These are phyloP conservation scores for Raffaelea deltoideospora DNA, from an alignment of 2,329 filamentous ascomycete species.

Conservation along the genomic window DNA sequence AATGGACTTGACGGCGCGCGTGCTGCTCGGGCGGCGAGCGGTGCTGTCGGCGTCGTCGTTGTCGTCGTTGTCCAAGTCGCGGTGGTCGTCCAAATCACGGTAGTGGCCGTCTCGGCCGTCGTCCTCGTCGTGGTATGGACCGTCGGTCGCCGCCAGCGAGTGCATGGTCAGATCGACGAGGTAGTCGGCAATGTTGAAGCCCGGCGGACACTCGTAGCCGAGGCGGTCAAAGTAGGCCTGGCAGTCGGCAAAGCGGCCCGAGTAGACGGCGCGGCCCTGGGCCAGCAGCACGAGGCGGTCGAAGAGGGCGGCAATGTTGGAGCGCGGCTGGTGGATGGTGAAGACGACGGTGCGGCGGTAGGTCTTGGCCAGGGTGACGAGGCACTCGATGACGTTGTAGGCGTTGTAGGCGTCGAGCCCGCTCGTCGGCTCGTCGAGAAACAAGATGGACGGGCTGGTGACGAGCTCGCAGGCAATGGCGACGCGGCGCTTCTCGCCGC, in stretches of 20 bases:
- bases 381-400: slow-evolving; percentile 92
- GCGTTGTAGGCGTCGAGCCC: slow-evolving; percentile 94
- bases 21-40: slow-evolving; percentile 70
- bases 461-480: slow-evolving; percentile 96
- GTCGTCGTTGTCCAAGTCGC: slow-evolving; percentile 17
- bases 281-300: slow-evolving; percentile 86
- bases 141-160: slow-evolving; percentile 44
- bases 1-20: slow-evolving; percentile 77
- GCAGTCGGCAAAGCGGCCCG: slow-evolving; percentile 75
- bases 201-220: slow-evolving; percentile 84
- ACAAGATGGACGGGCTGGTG: slow-evolving; percentile 91
- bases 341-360: slow-evolving; percentile 97
- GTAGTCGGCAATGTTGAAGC: slow-evolving; percentile 98
- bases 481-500: slow-evolving; percentile 89
- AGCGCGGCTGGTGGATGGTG: slow-evolving; percentile 94
- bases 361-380: slow-evolving; percentile 85
- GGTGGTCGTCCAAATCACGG: not conserved
- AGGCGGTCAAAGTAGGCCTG: slow-evolving; percentile 86
- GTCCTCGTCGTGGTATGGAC: slow-evolving; percentile 27
- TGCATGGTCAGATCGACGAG: slow-evolving; percentile 98
- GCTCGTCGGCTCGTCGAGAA: slow-evolving; percentile 93
- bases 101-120: slow-evolving; percentile 9
- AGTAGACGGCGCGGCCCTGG: slow-evolving; percentile 81
- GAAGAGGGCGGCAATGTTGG: slow-evolving; percentile 95
- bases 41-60: slow-evolving; percentile 42